Percentiles rank a stretch among this genome's conserved stretches.
These are phyloP conservation scores for Ustilago shanxiensis DNA, from an alignment of 1,284 basidiomycete species.

Conservation along the genomic window DNA sequence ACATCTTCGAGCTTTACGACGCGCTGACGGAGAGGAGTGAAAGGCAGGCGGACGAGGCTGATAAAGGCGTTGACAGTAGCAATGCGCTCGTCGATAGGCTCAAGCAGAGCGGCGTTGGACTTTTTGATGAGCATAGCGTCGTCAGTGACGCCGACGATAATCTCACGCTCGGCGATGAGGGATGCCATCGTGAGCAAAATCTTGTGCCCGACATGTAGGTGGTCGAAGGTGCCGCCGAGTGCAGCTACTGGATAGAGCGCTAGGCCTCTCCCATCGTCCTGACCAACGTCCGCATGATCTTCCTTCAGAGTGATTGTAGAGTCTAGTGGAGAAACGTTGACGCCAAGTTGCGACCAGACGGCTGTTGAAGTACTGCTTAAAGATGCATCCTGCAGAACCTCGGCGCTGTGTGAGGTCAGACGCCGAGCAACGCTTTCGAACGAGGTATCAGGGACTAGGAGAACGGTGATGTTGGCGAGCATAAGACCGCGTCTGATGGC, in stretches of 20 bases:
- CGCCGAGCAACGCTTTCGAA: slow-evolving; percentile 7
- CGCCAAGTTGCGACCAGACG: slow-evolving; percentile 19
- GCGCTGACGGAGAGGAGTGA: slow-evolving; percentile 41
- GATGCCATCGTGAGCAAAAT: slow-evolving; percentile 92
- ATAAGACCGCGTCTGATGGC: slow-evolving; percentile 51
- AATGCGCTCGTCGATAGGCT: slow-evolving; percentile 74
- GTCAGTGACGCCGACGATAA: slow-evolving; percentile 88
- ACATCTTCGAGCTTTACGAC: slow-evolving; percentile 64
- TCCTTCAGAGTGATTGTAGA: slow-evolving; percentile 17
- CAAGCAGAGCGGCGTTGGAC: slow-evolving; percentile 78
- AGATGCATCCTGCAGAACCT: slow-evolving; percentile 27
- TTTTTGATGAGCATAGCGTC: slow-evolving; percentile 83
- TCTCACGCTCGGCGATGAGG: slow-evolving; percentile 81
- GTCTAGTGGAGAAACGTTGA: not conserved
- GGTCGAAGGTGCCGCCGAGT: slow-evolving; percentile 91
- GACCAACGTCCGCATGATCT: slow-evolving; percentile 12
- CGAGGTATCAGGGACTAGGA: slow-evolving; percentile 43
- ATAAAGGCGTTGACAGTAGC: slow-evolving; percentile 60
- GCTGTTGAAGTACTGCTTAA: not conserved
- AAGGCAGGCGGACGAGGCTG: slow-evolving; percentile 40
- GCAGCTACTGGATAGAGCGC: slow-evolving; percentile 62
- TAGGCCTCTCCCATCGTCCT: slow-evolving; percentile 39
- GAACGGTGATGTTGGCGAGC: slow-evolving; percentile 58
- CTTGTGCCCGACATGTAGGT: slow-evolving; percentile 97
- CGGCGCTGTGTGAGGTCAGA: not conserved